These are phyloP conservation scores for Mikania micrantha DNA, from an alignment of 129 eudicot species.

Conservation along the genomic window DNA sequence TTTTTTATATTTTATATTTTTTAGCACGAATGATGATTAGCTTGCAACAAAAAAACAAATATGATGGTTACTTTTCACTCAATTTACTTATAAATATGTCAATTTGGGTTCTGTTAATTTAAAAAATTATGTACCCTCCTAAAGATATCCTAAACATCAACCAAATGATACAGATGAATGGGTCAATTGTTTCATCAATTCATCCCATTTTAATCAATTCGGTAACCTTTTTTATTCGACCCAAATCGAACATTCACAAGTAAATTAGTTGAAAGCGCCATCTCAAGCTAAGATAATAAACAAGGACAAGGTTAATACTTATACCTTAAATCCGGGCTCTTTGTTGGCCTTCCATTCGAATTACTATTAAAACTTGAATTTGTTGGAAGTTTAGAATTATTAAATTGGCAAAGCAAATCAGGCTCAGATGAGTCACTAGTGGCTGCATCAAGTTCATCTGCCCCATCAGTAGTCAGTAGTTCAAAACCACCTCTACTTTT, in stretches of 20 bases:
- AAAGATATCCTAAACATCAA: too few species aligned
- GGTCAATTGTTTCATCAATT: too few species aligned
- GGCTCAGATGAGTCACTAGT: conserved; percentile 93
- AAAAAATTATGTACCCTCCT: too few species aligned
- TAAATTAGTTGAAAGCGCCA: background rate
- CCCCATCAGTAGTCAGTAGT: conserved; percentile 45
- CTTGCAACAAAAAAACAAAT: too few species aligned
- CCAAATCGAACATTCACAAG: background rate
- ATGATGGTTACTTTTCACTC: too few species aligned
- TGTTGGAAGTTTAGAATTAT: conserved; percentile 61
- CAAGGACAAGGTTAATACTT: background rate
- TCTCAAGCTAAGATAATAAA: background rate
- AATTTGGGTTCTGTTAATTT: conserved; percentile 37
- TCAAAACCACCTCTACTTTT: conserved; percentile 48
- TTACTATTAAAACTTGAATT: conserved; percentile 35
- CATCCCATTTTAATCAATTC: too few species aligned
- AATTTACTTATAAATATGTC: too few species aligned
- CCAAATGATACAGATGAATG: too few species aligned
- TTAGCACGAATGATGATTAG: too few species aligned
- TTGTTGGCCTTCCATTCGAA: conserved; percentile 37
- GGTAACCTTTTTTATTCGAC: too few species aligned
- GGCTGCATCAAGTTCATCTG: conserved; percentile 90
- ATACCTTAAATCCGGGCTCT: conserved; percentile 79
- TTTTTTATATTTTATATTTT: too few species aligned
- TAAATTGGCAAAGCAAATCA: conserved; percentile 86